Conservation (phyloP, 2,329 filamentous ascomycete species). For the Pseudopithomyces chartarum region DNA sequence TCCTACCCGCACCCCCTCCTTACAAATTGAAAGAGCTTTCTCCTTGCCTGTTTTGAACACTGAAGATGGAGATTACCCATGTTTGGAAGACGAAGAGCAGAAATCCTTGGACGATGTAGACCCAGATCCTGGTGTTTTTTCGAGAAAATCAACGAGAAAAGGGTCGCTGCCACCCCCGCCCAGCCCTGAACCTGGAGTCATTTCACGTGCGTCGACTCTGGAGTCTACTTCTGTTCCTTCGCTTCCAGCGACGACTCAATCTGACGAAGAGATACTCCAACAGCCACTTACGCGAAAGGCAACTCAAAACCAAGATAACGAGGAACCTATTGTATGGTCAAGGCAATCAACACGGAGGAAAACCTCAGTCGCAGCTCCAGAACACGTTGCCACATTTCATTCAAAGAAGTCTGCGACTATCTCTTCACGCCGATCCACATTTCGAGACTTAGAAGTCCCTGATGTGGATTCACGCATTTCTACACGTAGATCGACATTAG, state of each 20-base stretch:
- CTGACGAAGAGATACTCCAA: neutral
- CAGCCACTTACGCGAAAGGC: neutral
- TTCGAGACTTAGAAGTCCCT: neutral
- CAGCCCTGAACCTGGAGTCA: neutral
- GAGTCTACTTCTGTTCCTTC: neutral
- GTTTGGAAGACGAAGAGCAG: neutral
- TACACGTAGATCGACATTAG: neutral
- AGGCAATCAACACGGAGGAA: neutral
- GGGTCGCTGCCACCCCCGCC: neutral
- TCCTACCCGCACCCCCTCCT: neutral
- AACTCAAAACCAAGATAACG: neutral
- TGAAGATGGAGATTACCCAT: neutral
- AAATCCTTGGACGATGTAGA: neutral
- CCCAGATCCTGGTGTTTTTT: neutral
- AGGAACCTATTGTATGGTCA: neutral
- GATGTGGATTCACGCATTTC: neutral
- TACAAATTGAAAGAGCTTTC: neutral
- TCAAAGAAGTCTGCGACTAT: neutral
- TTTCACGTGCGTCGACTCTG: neutral
- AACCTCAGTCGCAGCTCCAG: neutral
- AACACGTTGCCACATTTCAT: neutral
- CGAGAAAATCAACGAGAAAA: neutral
- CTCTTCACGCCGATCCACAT: neutral
- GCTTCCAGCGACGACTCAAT: neutral
- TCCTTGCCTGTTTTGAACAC: neutral